Evolutionary conservation across 139 green algal genomes (phyloP), one percentile per base, ranked within the genome.

Genomic region (Closterium sp.): DNA sequence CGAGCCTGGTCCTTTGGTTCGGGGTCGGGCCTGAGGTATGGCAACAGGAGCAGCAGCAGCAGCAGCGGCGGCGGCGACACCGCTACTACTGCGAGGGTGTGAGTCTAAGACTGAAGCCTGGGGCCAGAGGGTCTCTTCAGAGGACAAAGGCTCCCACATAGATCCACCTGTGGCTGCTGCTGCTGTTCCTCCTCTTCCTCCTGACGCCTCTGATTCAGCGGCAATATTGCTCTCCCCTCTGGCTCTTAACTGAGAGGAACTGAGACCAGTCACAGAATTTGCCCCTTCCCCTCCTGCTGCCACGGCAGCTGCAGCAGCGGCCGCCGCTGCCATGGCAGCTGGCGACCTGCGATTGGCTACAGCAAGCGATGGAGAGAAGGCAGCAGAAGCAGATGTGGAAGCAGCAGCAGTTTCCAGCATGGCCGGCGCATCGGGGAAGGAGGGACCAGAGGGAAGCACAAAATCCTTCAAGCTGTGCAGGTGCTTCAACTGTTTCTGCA

Each of bases 251-350:
- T 76, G 55, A 76, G 55, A 76, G 16, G 12, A 28, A 76, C 55
- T 4, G 55, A 16, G 55, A 76, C 55, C 55, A 76, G 55, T 76
- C 16, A 19, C 23, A 76, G 55, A 28, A 28, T 28, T 3, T 76
- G 12, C 55, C 21, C n/a, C 83, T 9, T 86, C 83, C 9, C 30
- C 83, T 86, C 30, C 83, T 86, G 83, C 83, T 86, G 83, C 83
- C 83, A 33, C 83, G 16, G 83, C 83, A 32, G 83, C 83, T 34
- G 83, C 83, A 86, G 83, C 83, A 86, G 83, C 83, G 9, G 83
- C 83, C n/a, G 30, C 86, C n/a, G 31, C n/a, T 89, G 36, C 36
- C 31, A 31, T 69, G 86, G n/a, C 86, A 33, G 86, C 38, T 89
- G 86, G 30, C 86, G 86, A 87, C 84, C 84, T 87, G 33, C 23